Evolutionary conservation across 2,329 filamentous ascomycete genomes (phyloP).

Genomic region (Fusarium foetens): DNA sequence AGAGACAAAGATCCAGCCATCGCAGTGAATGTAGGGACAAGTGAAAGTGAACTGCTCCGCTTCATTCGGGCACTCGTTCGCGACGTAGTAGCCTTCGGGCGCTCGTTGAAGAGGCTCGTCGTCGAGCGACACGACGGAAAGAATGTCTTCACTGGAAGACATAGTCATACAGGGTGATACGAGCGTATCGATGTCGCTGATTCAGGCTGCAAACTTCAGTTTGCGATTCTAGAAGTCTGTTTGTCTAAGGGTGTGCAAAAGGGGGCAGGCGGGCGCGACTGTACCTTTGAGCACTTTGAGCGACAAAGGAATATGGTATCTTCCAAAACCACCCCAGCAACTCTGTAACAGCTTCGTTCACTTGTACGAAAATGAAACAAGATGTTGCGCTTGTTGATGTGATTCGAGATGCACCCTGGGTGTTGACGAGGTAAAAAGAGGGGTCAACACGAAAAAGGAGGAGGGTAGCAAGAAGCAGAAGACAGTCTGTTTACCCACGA

Average conservation of each 20-base stretch:
- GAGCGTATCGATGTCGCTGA: neutral
- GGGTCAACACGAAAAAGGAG: neutral
- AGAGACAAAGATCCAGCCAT: slow-evolving; percentile 38
- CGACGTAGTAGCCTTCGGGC: slow-evolving; percentile 24
- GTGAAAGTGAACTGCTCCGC: slow-evolving; percentile 21
- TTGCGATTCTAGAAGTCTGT: neutral
- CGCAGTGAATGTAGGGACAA: slow-evolving; percentile 42
- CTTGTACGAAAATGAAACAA: neutral
- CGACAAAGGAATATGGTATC: neutral
- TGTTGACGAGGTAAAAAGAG: neutral
- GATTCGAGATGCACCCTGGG: neutral
- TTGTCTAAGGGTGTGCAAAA: neutral
- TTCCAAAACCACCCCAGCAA: no score
- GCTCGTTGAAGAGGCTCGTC: neutral
- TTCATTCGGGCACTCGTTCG: slow-evolving; percentile 18
- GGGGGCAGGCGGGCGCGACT: neutral
- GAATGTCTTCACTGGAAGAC: neutral
- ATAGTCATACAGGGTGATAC: neutral
- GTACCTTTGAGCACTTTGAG: neutral
- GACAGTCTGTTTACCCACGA: neutral
- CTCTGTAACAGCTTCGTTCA: neutral
- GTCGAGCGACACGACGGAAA: neutral
- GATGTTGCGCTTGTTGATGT: neutral
- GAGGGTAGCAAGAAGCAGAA: neutral
- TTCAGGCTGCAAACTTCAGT: neutral